Conservation (phyloP, 495 filamentous ascomycete species). For the Lepidopterella palustris region DNA sequence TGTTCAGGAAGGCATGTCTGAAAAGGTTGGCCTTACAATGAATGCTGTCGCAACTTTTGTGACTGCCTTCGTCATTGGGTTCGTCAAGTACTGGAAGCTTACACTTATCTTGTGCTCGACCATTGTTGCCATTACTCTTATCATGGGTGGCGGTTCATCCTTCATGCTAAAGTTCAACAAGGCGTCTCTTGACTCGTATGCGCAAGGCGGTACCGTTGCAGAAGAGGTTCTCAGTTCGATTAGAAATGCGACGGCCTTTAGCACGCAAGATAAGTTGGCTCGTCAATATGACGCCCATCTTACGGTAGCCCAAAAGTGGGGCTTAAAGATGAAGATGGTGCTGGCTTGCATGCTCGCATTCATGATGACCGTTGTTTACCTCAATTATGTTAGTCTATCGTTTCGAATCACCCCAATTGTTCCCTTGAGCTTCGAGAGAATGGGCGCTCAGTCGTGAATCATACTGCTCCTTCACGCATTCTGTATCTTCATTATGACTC, state of each 20-base stretch:
- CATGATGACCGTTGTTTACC: conserved; percentile 76
- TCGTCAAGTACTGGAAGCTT: conserved; percentile 77
- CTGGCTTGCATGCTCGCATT: conserved; percentile 69
- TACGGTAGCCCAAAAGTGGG: conserved; percentile 62
- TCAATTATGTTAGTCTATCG: conserved; percentile 53
- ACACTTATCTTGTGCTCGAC: conserved; percentile 74
- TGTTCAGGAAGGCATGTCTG: conserved; percentile 81
- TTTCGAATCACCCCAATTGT: conserved; percentile 44
- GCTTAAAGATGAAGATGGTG: conserved; percentile 61
- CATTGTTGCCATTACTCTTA: conserved; percentile 61
- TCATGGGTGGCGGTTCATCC: conserved; percentile 62
- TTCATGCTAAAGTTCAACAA: conserved; percentile 79
- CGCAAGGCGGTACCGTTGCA: conserved; percentile 75
- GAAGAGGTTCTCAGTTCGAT: conserved; percentile 93
- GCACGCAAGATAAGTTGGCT: conserved; percentile 81
- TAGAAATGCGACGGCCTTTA: conserved; percentile 80
- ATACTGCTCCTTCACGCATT: too few species aligned
- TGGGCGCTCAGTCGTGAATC: too few species aligned
- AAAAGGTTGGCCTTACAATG: conserved; percentile 74
- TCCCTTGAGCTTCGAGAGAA: not conserved
- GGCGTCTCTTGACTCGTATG: conserved; percentile 66
- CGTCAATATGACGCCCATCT: conserved; percentile 74
- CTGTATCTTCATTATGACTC: conserved; percentile 57
- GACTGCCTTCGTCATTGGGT: conserved; percentile 83
- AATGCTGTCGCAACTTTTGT: conserved; percentile 71